phyloP scores from a whole-genome alignment of 495 filamentous ascomycete genomes.

The Immersiella caudata region DNA sequence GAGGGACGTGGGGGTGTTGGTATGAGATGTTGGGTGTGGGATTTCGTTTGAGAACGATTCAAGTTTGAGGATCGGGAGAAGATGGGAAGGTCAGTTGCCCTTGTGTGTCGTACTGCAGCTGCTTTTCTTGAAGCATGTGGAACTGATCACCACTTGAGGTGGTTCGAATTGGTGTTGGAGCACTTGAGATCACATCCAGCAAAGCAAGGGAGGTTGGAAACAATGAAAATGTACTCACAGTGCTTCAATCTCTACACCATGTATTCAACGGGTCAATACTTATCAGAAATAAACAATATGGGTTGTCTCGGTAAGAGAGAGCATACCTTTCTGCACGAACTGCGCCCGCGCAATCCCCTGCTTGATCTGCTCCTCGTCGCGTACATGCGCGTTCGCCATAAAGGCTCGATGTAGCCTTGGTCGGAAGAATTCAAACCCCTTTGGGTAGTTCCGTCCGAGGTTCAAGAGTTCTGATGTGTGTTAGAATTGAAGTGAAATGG shows the following conservation, averaged over 20 bases:
- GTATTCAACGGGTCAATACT: background rate
- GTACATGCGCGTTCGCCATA: slow-evolving; percentile 66
- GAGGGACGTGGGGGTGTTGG: background rate
- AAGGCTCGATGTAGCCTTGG: slow-evolving; percentile 84
- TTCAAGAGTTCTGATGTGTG: slow-evolving; percentile 70
- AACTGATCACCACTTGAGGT: no score
- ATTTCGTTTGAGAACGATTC: no score
- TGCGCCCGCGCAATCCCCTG: slow-evolving; percentile 76
- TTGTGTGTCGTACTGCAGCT: no score
- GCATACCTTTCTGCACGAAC: slow-evolving; percentile 85
- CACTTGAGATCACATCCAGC: no score
- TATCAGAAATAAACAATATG: background rate
- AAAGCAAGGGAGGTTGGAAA: background rate
- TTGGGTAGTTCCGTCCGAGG: slow-evolving; percentile 83
- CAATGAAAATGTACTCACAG: slow-evolving; percentile 63
- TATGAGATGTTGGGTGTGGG: no score
- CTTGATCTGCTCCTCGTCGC: slow-evolving; percentile 72
- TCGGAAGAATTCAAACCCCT: slow-evolving; percentile 83
- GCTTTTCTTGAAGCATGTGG: no score
- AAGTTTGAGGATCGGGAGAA: no score
- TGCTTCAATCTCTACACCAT: slow-evolving; percentile 74
- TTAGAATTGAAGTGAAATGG: slow-evolving; percentile 2
- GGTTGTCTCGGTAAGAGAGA: no score
- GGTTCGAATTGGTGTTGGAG: no score
- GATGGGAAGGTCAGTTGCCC: no score